Base-by-base conservation (phyloP, 2,329 filamentous ascomycete genomes). In the Stenocarpella maydis region DNA sequence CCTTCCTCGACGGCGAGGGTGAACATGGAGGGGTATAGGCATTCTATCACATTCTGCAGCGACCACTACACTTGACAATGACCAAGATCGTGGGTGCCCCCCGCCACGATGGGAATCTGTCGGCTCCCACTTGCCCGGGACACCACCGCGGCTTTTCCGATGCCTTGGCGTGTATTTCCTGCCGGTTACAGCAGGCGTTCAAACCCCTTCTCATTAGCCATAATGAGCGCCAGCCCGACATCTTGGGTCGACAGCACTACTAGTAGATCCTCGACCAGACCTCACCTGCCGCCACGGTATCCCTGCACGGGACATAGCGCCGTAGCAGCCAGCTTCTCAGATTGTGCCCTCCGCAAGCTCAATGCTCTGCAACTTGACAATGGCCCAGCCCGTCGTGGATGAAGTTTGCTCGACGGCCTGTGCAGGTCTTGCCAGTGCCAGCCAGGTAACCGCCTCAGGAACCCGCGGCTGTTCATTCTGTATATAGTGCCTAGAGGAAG, bases 361-460 rank as follows among this genome's bases (percentile, higher is more conserved):
- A 49, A 67, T 34, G 52, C 64, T 26, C 52, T 67, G 41, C n/a
- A 39, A 58, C 64, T 58, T 61, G 24, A 31, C 55, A 60, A 26
- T 14, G 39, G 47, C 50, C 39, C 64, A 54, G 28, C 26, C 39
- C 39, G 39, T 31, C 50, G 31, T 66, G 64, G 64, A 47, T 45
- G 50, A 34, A 54, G 52, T 15, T 55, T 67, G 52, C 39, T 47
- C 50, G 17, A 31, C 28, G 49, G 64, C 41, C 39, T 24, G 12
- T 67, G 64, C 52, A 67, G 52, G 39, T 67, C 64, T 47, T 55
- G 49, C 39, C 49, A 21, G 64, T 55, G 50, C 64, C 47, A n/a
- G n/a, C 34, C 24, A 39, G n/a, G n/a, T n/a, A n/a, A n/a, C n/a
- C n/a, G 34, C 53, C 53, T 37, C 41, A 54, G 24, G 28, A 28